Evolutionary conservation across 2,329 filamentous ascomycete species (phyloP).

Genomic region (Apiospora malaysiana): DNA sequence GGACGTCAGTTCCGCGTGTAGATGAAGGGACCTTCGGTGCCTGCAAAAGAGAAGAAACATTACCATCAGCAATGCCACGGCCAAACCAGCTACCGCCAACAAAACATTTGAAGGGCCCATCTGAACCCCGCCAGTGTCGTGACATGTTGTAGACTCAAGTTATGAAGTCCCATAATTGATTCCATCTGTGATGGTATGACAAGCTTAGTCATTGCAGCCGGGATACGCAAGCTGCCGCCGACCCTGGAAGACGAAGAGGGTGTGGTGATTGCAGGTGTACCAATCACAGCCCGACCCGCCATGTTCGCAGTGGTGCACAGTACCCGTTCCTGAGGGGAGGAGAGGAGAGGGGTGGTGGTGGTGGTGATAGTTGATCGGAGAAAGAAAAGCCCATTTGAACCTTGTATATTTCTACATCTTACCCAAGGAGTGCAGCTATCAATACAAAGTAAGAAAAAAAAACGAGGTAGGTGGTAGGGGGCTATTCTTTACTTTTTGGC

Average conservation of each 20-base stretch:
- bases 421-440: conserved; percentile 10
- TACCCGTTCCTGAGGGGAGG: background rate
- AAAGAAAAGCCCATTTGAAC: background rate
- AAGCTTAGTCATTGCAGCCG: conserved; percentile 13
- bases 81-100: background rate
- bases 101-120: background rate
- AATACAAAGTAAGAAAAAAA: background rate
- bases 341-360: background rate
- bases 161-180: conserved; percentile 8
- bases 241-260: conserved; percentile 7
- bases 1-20: background rate
- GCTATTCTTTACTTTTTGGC: background rate
- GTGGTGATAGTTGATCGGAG: background rate
- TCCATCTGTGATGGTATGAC: conserved; percentile 6
- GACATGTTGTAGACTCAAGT: background rate
- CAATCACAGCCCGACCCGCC: conserved; percentile 13
- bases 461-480: background rate
- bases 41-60: background rate
- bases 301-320: background rate
- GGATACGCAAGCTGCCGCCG: conserved; percentile 7
- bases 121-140: background rate
- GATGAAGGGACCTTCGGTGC: no score
- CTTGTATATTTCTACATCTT: background rate
- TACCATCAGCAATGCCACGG: background rate
- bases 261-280: conserved; percentile 11